Conservation (phyloP, 2,329 filamentous ascomycete species). For the Paraconiothyrium sp. region DNA sequence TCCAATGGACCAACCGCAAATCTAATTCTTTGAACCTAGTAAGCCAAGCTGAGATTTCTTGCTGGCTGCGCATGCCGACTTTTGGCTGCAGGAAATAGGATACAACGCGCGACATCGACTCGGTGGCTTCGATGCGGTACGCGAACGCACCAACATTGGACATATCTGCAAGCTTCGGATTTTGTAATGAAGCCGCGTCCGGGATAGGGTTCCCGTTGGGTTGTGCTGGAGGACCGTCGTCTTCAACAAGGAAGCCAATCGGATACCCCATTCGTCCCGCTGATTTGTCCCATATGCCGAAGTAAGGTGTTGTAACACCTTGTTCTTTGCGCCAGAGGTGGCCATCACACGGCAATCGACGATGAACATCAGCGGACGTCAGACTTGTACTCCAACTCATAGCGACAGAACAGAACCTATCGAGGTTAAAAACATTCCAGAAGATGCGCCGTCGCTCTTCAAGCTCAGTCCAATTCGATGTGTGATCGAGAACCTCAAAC, state of each 20-base stretch:
- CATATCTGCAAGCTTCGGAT: slow-evolving; percentile 24
- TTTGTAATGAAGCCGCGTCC: too few species aligned
- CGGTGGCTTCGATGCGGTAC: slow-evolving; percentile 32
- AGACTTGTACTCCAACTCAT: slow-evolving; percentile 33
- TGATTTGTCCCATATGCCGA: slow-evolving; percentile 36
- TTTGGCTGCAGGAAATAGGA: slow-evolving; percentile 34
- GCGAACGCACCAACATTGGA: slow-evolving; percentile 31
- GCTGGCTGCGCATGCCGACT: slow-evolving; percentile 24
- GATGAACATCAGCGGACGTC: slow-evolving; percentile 30
- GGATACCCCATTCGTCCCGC: slow-evolving; percentile 28
- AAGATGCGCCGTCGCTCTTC: slow-evolving; percentile 31
- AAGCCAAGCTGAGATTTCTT: slow-evolving; percentile 29
- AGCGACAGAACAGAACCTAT: slow-evolving; percentile 29
- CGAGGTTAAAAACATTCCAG: slow-evolving; percentile 32
- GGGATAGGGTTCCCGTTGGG: slow-evolving; percentile 9
- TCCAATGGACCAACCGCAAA: slow-evolving; percentile 32
- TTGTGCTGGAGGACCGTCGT: neutral
- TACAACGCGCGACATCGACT: slow-evolving; percentile 32
- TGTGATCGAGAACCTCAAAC: slow-evolving; percentile 18
- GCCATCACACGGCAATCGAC: slow-evolving; percentile 31
- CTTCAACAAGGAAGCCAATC: slow-evolving; percentile 21
- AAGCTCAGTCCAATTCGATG: slow-evolving; percentile 27
- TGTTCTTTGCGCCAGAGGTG: slow-evolving; percentile 31
- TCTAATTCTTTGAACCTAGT: slow-evolving; percentile 35
- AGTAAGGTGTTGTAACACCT: slow-evolving; percentile 28